Base-by-base conservation (phyloP, 257 asterid genomes). In the Gynochthodes officinalis region DNA sequence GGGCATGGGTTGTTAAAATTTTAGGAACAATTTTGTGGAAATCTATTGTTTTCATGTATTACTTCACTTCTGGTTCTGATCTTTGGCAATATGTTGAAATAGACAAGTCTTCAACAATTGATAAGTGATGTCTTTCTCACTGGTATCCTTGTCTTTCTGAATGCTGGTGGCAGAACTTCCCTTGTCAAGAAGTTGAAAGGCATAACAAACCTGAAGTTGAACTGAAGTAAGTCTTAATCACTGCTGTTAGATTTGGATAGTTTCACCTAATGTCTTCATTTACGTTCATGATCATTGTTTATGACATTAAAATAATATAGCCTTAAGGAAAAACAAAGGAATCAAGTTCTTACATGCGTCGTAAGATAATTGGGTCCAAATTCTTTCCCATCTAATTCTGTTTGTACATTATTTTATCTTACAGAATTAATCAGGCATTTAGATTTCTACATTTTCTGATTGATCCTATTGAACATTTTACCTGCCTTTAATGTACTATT, bases 191-290 rank as follows among this genome's bases (percentile, higher is more conserved):
- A 86, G 99, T 94, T 77, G 99, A 94, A 81, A 87, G 99, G 84
- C 99, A 94, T 87, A 94, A 94, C 84, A 94, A 94, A 74, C 99
- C 99, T 43, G 99, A 94, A 82, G 97, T 94, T 84, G 99, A 94
- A 82, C 87, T 94, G 79, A 94, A 94, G 99, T 94, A 87, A 48
- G 98, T 72, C 63, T 28, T 21, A 18, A 13, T 55, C 44, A 8
- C 50, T 73, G 55, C 61, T 9, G 19, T 68, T 46, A 2, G 28
- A 76, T 50, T 77, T 76, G 39, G 32, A 53, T 19, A 30, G 16
- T 27, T 25, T 67, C 37, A 50, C 43, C 39, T 37, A 18, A 33
- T 67, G 52, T 8, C 60, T 55, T 63, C 46, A 61, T 48, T 58
- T 54, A 21, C 52, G 58, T 23, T 57, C 64, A 18, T 64, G 23